phyloP scores from a whole-genome alignment of 2,329 filamentous ascomycete genomes.

The Xylaria digitata region DNA sequence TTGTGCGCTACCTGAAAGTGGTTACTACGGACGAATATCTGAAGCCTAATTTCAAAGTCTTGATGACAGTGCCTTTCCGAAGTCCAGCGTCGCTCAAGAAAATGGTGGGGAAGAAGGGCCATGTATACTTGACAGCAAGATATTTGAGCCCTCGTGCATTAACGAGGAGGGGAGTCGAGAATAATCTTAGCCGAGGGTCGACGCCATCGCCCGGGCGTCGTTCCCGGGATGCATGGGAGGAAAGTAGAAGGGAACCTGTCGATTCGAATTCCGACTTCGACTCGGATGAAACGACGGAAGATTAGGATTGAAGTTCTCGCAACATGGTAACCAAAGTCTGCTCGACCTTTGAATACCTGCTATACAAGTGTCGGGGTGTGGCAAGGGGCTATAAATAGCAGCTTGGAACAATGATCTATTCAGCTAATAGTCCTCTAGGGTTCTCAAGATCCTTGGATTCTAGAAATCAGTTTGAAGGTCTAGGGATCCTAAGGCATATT shows the following conservation, averaged over 20 bases:
- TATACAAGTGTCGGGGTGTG: no score
- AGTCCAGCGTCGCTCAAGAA: background rate
- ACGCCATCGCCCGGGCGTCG: background rate
- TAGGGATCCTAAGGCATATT: no score
- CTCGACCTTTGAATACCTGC: no score
- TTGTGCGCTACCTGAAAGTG: constrained; percentile 5
- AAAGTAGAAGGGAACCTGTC: background rate
- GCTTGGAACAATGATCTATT: no score
- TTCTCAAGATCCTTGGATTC: no score
- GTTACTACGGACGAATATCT: constrained; percentile 1
- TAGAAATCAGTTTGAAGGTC: no score
- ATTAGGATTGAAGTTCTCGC: no score
- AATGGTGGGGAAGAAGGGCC: background rate
- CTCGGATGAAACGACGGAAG: background rate
- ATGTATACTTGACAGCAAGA: constrained; percentile 3
- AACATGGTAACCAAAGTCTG: no score
- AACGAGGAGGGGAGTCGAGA: background rate
- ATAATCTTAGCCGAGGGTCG: background rate
- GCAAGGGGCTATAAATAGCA: no score
- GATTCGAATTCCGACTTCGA: constrained; percentile 1
- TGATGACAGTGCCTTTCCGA: constrained; percentile 5
- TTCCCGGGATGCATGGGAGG: background rate
- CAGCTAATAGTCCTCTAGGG: no score
- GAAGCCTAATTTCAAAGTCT: constrained; percentile 11
- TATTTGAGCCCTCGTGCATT: background rate